Conservation (phyloP, 306 rosid genomes). For the Quercus cerris region DNA sequence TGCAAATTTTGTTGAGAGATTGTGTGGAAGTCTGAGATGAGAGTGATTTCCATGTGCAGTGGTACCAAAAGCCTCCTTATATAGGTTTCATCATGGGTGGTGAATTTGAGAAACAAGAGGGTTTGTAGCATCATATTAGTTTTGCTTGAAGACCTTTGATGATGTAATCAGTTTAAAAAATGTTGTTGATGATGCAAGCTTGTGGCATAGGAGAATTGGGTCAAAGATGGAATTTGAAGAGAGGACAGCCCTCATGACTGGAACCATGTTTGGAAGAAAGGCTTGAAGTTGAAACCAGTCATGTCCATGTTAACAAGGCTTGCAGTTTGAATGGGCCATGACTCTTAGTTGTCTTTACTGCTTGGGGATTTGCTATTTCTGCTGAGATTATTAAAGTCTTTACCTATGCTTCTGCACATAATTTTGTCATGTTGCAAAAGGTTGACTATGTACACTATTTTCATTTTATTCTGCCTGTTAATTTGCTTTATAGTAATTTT, state of each 20-base stretch:
- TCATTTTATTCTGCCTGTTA: too few relatives aligned
- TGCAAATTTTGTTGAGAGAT: conserved; percentile 12
- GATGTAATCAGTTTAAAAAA: conserved; percentile 49
- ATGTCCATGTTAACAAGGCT: conserved; percentile 52
- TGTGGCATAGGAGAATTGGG: conserved; percentile 32
- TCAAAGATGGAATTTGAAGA: too few relatives aligned
- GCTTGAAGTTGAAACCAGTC: conserved; percentile 36
- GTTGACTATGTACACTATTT: too few relatives aligned
- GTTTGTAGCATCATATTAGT: conserved; percentile 24
- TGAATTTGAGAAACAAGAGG: conserved; percentile 37
- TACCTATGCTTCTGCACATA: conserved; percentile 51
- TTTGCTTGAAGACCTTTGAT: conserved; percentile 65
- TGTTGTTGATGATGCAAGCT: conserved; percentile 45
- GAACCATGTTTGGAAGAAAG: conserved; percentile 76
- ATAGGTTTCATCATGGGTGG: conserved; percentile 44
- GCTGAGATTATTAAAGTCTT: conserved; percentile 57
- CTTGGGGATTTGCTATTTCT: conserved; percentile 51
- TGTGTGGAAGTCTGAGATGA: conserved; percentile 5
- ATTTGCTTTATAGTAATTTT: too few relatives aligned
- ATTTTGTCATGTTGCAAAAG: too few relatives aligned
- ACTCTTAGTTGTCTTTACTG: conserved; percentile 66
- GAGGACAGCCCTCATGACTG: conserved; percentile 38
- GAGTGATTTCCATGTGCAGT: conserved; percentile 27
- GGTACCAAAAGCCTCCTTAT: conserved; percentile 47
- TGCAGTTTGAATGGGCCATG: conserved; percentile 64